Conservation (phyloP, 2,329 filamentous ascomycete genomes). For the Thermothelomyces thermophilus region DNA sequence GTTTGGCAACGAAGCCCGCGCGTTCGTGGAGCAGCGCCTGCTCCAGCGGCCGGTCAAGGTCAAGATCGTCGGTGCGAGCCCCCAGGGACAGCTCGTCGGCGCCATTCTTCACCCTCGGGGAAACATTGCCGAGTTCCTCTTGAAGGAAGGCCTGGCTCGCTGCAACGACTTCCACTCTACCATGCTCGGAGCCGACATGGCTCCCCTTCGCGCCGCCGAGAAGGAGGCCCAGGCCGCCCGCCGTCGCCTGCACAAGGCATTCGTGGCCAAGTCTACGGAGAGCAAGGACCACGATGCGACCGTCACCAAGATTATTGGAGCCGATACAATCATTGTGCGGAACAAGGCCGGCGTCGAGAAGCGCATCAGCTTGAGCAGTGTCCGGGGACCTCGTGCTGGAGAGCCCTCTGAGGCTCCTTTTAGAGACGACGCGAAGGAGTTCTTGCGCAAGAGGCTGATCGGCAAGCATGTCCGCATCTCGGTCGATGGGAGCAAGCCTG, state of each 20-base stretch:
- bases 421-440: slow-evolving; percentile 91
- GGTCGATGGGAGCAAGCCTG: slow-evolving; percentile 85
- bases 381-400: slow-evolving; percentile 83
- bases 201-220: slow-evolving; percentile 75
- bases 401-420: slow-evolving; percentile 86
- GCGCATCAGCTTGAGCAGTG: slow-evolving; percentile 84
- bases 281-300: slow-evolving; percentile 67
- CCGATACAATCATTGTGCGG: slow-evolving; percentile 81
- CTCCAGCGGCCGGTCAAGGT: slow-evolving; percentile 81
- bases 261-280: slow-evolving; percentile 62
- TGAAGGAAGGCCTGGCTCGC: slow-evolving; percentile 81
- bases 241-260: slow-evolving; percentile 73
- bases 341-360: slow-evolving; percentile 82
- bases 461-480: slow-evolving; percentile 89
- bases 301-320: slow-evolving; percentile 78
- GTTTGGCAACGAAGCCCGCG: slow-evolving; percentile 79
- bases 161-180: slow-evolving; percentile 97
- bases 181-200: slow-evolving; percentile 84
- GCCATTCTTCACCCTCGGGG: slow-evolving; percentile 81
- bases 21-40: slow-evolving; percentile 79
- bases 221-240: slow-evolving; percentile 72
- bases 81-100: slow-evolving; percentile 86
- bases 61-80: slow-evolving; percentile 76
- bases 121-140: slow-evolving; percentile 85
- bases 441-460: slow-evolving; percentile 85